Conservation (phyloP, 441 rosid genomes). For the Jatropha multifida region DNA sequence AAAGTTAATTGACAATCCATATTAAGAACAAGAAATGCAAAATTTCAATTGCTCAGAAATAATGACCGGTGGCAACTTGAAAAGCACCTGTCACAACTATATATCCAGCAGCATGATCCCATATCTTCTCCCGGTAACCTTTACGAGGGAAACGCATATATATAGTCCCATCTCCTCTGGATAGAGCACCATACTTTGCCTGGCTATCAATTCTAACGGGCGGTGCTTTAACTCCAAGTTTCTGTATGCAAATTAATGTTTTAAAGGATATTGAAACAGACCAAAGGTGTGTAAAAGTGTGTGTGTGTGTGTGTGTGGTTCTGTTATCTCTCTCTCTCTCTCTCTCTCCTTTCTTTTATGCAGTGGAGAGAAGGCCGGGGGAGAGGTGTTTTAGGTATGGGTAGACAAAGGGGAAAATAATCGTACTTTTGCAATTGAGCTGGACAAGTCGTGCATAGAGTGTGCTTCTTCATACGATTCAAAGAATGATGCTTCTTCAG, state of each 20-base stretch:
- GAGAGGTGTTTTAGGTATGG: not conserved
- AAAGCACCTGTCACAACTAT: constrained; percentile 74
- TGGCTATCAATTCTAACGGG: constrained; percentile 96
- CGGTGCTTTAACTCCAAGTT: constrained; percentile 87
- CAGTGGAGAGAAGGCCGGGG: not conserved
- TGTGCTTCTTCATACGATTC: constrained; percentile 94
- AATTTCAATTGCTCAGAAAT: not conserved
- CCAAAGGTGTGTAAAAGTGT: not conserved
- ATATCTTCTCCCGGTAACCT: constrained; percentile 83
- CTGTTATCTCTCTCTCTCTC: too few relatives aligned
- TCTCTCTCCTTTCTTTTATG: too few relatives aligned
- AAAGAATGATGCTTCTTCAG: constrained; percentile 90
- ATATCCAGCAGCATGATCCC: constrained; percentile 97
- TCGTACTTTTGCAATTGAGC: constrained; percentile 69
- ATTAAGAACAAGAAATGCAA: not conserved
- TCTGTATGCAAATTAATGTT: constrained; percentile 41
- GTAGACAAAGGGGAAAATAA: constrained; percentile 12
- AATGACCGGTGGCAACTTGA: too few relatives aligned
- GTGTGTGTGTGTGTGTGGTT: not conserved
- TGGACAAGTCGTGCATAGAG: constrained; percentile 66
- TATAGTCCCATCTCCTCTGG: constrained; percentile 90
- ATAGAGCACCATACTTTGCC: constrained; percentile 83
- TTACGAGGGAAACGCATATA: constrained; percentile 81
- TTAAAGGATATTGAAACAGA: not conserved
- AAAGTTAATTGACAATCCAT: constrained; percentile 21